Evolutionary conservation across 306 rosid genomes (phyloP), one percentile per base, ranked within the genome.

Genomic region (Trifolium subterraneum): DNA sequence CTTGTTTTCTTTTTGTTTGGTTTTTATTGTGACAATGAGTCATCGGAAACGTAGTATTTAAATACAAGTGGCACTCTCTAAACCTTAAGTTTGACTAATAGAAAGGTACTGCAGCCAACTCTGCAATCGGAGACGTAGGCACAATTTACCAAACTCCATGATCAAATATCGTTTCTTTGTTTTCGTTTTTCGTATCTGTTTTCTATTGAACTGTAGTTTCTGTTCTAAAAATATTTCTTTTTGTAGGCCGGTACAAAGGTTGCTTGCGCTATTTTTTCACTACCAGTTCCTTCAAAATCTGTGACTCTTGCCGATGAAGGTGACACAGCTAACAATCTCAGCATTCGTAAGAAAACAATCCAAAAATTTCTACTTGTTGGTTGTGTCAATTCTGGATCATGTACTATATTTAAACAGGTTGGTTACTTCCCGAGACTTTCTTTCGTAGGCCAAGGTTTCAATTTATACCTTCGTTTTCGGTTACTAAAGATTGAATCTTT

Each of bases 321-420:
- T 6, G 84, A 81, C 8, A 73, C 68, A 42, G 47, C 20, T 36
- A 76, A 13, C 2, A 5, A 15, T 22, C 61, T 13, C 23, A 27
- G 36, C 19, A 16, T 12, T 41, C 81, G 22, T 59, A 71, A 68
- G 72, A 84, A 75, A 73, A 42, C 2, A 33, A 84, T 85, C 50
- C 45, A 65, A 58, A 89, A 86, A 64, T 67, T 93, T 85, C 81
- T 93, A 74, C 87, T 93, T 70, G 81, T 90, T 69, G 98, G 98
- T 67, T 69, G 85, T 77, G 81, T 70, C 15, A 83, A 90, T 73
- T 87, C 93, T 73, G 97, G 97, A 79, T 79, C 97, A 12, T 85
- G 96, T 78, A 89, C 96, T 27, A 83, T 93, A 70, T 87, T 88
- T 82, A 93, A 90, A 71, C 98, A 90, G 96, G 98, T 89, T 77